Conservation (phyloP, 2,329 filamentous ascomycete genomes). For the Alternaria triticimaculans region DNA sequence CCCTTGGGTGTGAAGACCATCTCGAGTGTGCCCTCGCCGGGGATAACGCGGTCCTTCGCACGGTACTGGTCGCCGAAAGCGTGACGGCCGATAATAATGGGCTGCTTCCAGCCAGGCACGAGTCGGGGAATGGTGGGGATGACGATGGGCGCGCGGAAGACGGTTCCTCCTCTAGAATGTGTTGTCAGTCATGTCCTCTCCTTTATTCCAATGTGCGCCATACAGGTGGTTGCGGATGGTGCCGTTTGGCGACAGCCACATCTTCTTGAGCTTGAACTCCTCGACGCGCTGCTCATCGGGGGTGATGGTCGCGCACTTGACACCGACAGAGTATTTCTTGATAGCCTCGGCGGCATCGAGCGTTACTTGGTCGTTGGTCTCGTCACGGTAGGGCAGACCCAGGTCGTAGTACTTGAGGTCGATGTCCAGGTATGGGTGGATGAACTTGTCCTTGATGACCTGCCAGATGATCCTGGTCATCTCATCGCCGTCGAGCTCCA, state of each 20-base stretch:
- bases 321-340: slow-evolving; percentile 97
- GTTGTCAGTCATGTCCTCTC: slow-evolving; percentile 23
- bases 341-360: slow-evolving; percentile 94
- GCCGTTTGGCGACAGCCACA: slow-evolving; percentile 99
- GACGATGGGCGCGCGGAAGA: slow-evolving; percentile 98
- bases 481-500: slow-evolving; percentile 92
- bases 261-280: slow-evolving; percentile 99
- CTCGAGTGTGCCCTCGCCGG: slow-evolving; percentile 84
- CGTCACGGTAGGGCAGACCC: slow-evolving; percentile 90
- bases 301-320: slow-evolving; percentile 99
- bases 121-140: slow-evolving; percentile 92
- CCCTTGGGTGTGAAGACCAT: slow-evolving; percentile 91
- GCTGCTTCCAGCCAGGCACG: slow-evolving; percentile 97
- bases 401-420: slow-evolving; percentile 98
- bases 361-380: slow-evolving; percentile 97
- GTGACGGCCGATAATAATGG: slow-evolving; percentile 98
- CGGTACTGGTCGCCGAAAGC: slow-evolving; percentile 99
- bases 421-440: slow-evolving; percentile 93
- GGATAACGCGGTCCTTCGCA: slow-evolving; percentile 87
- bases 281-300: slow-evolving; percentile 95
- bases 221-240: slow-evolving; percentile 73
- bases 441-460: slow-evolving; percentile 99
- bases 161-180: slow-evolving; percentile 75
- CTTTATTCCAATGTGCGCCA: slow-evolving; percentile 21
- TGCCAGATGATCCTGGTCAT: slow-evolving; percentile 99